These are phyloP conservation scores for Russula griseocarnosa DNA, from an alignment of 768 basidiomycete genomes.

Conservation along the genomic window DNA sequence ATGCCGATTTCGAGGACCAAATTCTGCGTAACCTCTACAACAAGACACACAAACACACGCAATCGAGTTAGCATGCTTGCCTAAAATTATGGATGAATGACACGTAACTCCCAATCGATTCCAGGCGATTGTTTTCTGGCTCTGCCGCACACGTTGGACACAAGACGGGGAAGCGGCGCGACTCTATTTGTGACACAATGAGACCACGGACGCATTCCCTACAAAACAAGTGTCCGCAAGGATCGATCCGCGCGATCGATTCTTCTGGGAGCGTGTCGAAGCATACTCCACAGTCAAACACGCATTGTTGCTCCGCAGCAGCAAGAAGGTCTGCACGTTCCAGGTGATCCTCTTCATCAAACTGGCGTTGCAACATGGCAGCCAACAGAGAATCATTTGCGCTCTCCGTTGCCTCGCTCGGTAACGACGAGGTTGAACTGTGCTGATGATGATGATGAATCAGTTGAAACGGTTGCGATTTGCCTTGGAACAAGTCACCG, in stretches of 20 bases:
- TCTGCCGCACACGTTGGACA: constrained; percentile 53
- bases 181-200: constrained; percentile 45
- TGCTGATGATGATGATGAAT: background rate
- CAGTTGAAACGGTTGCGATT: background rate
- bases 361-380: constrained; percentile 4
- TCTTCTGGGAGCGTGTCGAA: constrained; percentile 47
- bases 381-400: background rate
- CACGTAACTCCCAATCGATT: constrained; percentile 36
- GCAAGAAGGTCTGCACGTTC: constrained; percentile 9
- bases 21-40: constrained; percentile 14
- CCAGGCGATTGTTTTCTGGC: constrained; percentile 7
- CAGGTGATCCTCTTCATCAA: constrained; percentile 13
- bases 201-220: constrained; percentile 47
- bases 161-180: constrained; percentile 53
- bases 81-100: background rate
- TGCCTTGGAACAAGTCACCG: constrained; percentile 1
- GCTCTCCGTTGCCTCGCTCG: background rate
- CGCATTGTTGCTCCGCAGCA: constrained; percentile 5
- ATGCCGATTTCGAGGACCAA: constrained; percentile 47
- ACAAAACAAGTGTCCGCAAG: constrained; percentile 53
- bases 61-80: background rate
- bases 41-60: background rate
- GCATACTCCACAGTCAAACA: constrained; percentile 55
- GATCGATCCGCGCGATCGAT: constrained; percentile 39
- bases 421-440: background rate